Base-by-base conservation (phyloP, 768 basidiomycete genomes). In the Suillus fuscotomentosus region DNA sequence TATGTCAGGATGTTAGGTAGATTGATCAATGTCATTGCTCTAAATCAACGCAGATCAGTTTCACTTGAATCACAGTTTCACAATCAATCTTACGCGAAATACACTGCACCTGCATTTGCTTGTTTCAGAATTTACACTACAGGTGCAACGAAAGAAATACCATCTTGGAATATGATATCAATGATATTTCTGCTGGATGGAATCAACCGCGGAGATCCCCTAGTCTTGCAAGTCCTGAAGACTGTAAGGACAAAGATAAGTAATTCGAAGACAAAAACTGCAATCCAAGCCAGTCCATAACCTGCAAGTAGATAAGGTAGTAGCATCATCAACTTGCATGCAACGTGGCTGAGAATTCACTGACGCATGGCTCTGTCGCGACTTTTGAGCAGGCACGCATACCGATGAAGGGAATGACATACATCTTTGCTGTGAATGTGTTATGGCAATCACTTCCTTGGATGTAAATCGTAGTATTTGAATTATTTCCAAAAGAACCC, bases 231-330 rank as follows among this genome's bases (percentile, higher is more conserved):
- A 5, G 84, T 83, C 69, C 82, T 83, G 67, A 70, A 67, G 20
- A 86, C 50, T 0, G 83, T 87, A 24, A 87, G 72, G 31, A 66
- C 63, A 64, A 86, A 84, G 11, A 86, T 72, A n/a, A 83, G 71
- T 0, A 76, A 64, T 67, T 88, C 86, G 62, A 81, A 88, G 3
- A 79, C 66, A 60, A 85, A 82, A 5, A 86, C 76, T 3, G 82
- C 80, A 68, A 85, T 83, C 84, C 85, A 86, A n/a, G 82, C 70
- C 10, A 70, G 65, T 17, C 77, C 76, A 17, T 75, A 20, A 22
- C 66, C 78, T 79, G 63, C 34, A 34, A 54, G 10, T 34, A 11
- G 20, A 5, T 20, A n/a, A 13, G 34, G 20, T n/a, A 20, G 3
- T 36, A 6, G 34, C 1, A n/a, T 54, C 20, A 36, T 36, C 11